Conservation (phyloP, 148 eudicot genomes). For the Rhododendron henanense region DNA sequence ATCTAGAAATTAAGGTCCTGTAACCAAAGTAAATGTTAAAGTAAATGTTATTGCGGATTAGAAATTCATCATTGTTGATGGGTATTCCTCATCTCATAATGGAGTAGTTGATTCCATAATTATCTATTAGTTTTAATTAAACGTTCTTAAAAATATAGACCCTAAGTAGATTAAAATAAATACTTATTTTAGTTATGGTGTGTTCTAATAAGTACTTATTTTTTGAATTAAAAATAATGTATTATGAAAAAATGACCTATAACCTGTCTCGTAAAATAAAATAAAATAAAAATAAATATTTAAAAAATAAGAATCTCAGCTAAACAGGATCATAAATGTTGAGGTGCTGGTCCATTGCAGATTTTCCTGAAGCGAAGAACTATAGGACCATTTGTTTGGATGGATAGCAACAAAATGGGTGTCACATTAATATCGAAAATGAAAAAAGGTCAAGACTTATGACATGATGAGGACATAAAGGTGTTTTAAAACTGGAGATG, state of each 20-base stretch:
- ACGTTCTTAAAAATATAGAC: not conserved
- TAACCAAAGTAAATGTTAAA: not conserved
- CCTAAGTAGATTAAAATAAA: not conserved
- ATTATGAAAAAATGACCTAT: no score
- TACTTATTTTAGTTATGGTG: no score
- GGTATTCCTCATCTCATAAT: not conserved
- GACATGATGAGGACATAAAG: constrained; percentile 37
- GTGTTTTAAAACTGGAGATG: constrained; percentile 16
- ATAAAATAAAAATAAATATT: no score
- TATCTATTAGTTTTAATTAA: not conserved
- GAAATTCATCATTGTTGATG: not conserved
- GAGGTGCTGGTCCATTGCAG: not conserved
- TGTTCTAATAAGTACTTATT: no score
- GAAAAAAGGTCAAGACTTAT: not conserved
- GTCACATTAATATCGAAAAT: not conserved
- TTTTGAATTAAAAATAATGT: no score
- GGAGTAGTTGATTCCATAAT: not conserved
- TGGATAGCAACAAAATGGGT: constrained; percentile 14
- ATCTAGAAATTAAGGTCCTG: not conserved
- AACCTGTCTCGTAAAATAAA: no score
- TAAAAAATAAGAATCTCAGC: no score
- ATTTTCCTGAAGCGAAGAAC: not conserved
- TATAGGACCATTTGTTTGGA: constrained; percentile 6
- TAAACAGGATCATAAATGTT: not conserved
- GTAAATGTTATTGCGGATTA: not conserved